Conservation (phyloP, 352 stramenopile genomes). For the Plasmopara viticola region DNA sequence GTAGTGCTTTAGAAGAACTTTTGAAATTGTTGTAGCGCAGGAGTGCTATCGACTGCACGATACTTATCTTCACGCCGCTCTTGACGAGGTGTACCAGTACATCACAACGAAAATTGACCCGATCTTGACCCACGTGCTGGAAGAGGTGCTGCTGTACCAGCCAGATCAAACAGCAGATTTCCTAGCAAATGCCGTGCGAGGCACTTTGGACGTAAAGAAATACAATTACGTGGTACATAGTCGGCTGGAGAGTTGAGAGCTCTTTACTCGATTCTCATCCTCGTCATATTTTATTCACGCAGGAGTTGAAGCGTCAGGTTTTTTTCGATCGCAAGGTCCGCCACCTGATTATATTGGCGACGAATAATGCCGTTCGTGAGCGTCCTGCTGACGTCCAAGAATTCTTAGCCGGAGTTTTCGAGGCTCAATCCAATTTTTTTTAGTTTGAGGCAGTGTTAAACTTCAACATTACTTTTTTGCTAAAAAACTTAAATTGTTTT, state of each 20-base stretch:
- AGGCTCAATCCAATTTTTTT: constrained; percentile 62
- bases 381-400: constrained; percentile 38
- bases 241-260: background rate
- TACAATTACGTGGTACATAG: constrained; percentile 63
- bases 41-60: constrained; percentile 51
- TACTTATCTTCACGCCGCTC: constrained; percentile 32
- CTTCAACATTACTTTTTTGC: background rate
- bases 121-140: constrained; percentile 50
- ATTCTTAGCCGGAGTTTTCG: constrained; percentile 68
- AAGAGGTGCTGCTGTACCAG: constrained; percentile 68
- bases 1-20: background rate
- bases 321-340: constrained; percentile 80
- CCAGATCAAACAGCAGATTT: constrained; percentile 70
- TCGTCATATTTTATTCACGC: background rate
- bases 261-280: background rate
- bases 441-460: too few species aligned
- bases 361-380: constrained; percentile 57
- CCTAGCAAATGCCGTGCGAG: constrained; percentile 52
- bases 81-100: constrained; percentile 66
- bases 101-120: constrained; percentile 62
- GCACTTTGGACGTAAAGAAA: constrained; percentile 62
- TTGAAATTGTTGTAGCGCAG: constrained; percentile 36
- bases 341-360: constrained; percentile 54
- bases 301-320: constrained; percentile 61
- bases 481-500: too few species aligned